phyloP scores from a whole-genome alignment of 2,329 filamentous ascomycete genomes.

The Xylaria arbuscula region DNA sequence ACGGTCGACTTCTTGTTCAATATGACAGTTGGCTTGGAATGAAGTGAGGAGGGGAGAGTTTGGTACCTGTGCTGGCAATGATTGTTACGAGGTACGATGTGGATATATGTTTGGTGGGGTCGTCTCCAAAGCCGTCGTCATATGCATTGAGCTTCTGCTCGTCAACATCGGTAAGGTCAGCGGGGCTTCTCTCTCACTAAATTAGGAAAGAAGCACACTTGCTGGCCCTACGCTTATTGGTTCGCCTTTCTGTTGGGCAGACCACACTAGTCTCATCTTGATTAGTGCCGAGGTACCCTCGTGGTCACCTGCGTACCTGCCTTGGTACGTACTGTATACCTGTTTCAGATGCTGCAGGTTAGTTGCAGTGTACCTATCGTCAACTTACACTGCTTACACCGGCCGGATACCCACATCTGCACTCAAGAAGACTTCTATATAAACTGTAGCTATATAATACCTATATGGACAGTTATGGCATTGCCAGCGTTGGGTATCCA shows the following conservation, averaged over 20 bases:
- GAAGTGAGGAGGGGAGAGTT: constrained; percentile 6
- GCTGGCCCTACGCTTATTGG: constrained; percentile 20
- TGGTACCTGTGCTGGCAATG: constrained; percentile 1
- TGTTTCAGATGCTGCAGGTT: no score
- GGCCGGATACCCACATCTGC: no score
- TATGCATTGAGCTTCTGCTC: constrained; percentile 17
- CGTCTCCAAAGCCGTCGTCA: constrained; percentile 28
- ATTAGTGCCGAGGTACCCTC: not conserved
- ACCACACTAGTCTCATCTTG: not conserved
- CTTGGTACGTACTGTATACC: no score
- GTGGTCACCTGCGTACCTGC: not conserved
- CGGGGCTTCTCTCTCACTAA: constrained; percentile 8
- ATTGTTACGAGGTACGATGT: constrained; percentile 13
- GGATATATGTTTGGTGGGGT: constrained; percentile 26
- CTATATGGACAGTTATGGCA: no score
- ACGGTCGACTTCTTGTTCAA: not conserved
- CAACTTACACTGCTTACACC: no score
- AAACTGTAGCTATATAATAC: no score
- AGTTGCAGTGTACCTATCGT: no score
- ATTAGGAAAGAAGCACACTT: constrained; percentile 23
- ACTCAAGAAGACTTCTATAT: no score
- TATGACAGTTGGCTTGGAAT: not conserved
- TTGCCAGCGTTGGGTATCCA: no score
- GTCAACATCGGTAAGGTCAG: constrained; percentile 15
- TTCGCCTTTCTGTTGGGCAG: not conserved